Conservation (phyloP, 192 early-diverging fungal species). For the Umbelopsis ramanniana region DNA sequence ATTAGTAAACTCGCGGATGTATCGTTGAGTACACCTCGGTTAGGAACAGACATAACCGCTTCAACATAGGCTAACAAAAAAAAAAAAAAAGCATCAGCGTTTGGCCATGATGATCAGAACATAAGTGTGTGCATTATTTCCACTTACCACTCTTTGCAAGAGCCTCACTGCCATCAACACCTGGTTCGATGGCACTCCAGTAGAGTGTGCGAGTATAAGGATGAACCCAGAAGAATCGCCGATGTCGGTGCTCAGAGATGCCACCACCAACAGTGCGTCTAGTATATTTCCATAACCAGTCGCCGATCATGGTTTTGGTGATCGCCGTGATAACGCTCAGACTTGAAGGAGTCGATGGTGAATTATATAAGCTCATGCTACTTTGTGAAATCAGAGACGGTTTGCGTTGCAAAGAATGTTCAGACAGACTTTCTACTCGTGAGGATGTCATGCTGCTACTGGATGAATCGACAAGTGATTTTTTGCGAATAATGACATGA, state of each 20-base stretch:
- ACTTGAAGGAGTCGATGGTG: conserved; percentile 2
- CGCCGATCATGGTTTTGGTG: conserved; percentile 83
- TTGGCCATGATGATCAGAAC: neutral
- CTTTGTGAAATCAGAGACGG: neutral
- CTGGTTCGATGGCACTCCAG: conserved; percentile 73
- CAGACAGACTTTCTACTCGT: neutral
- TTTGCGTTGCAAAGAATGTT: neutral
- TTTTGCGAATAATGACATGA: conserved; percentile 1
- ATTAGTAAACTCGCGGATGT: conserved; percentile 66
- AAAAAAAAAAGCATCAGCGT: conserved; percentile 19
- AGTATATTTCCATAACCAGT: conserved; percentile 77
- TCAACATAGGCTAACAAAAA: conserved; percentile 70
- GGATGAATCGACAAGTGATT: neutral
- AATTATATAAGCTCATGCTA: neutral
- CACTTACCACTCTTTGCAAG: conserved; percentile 56
- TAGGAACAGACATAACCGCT: conserved; percentile 58
- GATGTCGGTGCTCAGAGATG: conserved; percentile 69
- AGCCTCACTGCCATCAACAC: conserved; percentile 48
- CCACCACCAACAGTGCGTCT: conserved; percentile 54
- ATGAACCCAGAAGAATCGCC: conserved; percentile 83
- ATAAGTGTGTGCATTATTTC: neutral
- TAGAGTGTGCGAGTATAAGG: conserved; percentile 80
- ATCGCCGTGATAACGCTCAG: conserved; percentile 70
- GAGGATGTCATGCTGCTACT: neutral
- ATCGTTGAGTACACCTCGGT: conserved; percentile 43